phyloP scores from a whole-genome alignment of 2,329 filamentous ascomycete genomes.

The Cladosporium sp. region DNA sequence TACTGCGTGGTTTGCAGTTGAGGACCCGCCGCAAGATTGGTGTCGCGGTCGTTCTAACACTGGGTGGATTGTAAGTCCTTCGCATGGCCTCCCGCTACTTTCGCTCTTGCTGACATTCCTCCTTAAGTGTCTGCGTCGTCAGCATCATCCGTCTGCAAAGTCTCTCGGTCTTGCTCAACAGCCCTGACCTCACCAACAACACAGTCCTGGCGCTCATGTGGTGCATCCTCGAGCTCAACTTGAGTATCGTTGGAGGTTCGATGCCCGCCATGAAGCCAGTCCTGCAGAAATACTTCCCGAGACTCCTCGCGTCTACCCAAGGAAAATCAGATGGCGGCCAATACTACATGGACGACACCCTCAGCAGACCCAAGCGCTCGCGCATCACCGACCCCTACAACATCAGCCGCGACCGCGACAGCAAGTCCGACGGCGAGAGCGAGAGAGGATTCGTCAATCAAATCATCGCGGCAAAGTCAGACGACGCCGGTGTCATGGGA shows the following conservation, averaged over 20 bases:
- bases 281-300: slow-evolving; percentile 8
- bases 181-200: slow-evolving; percentile 4
- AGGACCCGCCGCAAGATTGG: slow-evolving; percentile 8
- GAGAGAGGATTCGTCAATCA: neutral
- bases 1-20: neutral
- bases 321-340: neutral
- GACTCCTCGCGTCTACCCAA: slow-evolving; percentile 2
- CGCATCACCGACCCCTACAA: slow-evolving; percentile 10
- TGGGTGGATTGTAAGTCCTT: slow-evolving; percentile 10
- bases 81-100: too few species aligned
- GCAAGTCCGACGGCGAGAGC: slow-evolving; percentile 8
- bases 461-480: neutral
- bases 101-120: neutral
- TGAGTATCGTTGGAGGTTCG: slow-evolving; percentile 8
- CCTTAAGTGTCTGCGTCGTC: slow-evolving; percentile 7
- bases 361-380: slow-evolving; percentile 9
- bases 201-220: slow-evolving; percentile 9
- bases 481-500: neutral
- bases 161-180: slow-evolving; percentile 3
- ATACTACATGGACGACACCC: slow-evolving; percentile 7
- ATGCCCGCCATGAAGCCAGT: slow-evolving; percentile 12
- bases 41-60: slow-evolving; percentile 6
- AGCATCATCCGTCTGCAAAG: slow-evolving; percentile 10
- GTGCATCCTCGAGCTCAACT: slow-evolving; percentile 9
- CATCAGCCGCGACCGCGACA: neutral